Evolutionary conservation across 208 protist species (phyloP), one percentile per base, ranked within the genome.

Genomic region (Trichomonas tenax): DNA sequence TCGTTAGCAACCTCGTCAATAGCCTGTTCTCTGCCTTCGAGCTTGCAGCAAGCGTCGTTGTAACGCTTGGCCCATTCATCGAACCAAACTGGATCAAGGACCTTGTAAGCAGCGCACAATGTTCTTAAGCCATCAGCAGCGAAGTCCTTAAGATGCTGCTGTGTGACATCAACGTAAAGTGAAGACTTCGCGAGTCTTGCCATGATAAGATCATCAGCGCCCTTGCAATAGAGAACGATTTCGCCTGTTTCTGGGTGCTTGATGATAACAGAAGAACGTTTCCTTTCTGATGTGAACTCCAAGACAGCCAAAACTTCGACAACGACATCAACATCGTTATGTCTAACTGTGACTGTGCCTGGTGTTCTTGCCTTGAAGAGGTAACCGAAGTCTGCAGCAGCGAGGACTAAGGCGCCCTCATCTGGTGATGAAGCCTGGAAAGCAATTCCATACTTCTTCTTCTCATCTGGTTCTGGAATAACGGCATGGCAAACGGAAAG

Each of bases 251-350:
- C 97, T 44, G 48, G 45, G 4, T 48, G 84, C 63, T 98, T 97
- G 6, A 99, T 96, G 15, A 99, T 98, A 96, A 99, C 99, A n/a
- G 99, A 99, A 99, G 99, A 99, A 72, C 99, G 97, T 97, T 99
- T 99, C 11, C 98, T 97, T 96, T 99, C 98, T 23, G 99, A 99
- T 40, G 98, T 99, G 97, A 99, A 99, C 34, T 99, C 99, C 96
- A 99, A 99, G 58, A 98, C 97, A 95, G 88, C 89, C 14, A 96
- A 34, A 21, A 93, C 86, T 93, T 48, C 44, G 38, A 93, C n/a
- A 38, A 15, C 26, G 17, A 93, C 44, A 6, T 93, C 86, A 6
- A n/a, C 44, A n/a, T 44, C 86, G 14, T 93, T 93, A 36, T 38
- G 26, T 40, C 44, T 51, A 15, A 93, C 40, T 0, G n/a, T 38